Evolutionary conservation across 495 filamentous ascomycete species (phyloP).

Genomic region (Wilcoxina mikolae): DNA sequence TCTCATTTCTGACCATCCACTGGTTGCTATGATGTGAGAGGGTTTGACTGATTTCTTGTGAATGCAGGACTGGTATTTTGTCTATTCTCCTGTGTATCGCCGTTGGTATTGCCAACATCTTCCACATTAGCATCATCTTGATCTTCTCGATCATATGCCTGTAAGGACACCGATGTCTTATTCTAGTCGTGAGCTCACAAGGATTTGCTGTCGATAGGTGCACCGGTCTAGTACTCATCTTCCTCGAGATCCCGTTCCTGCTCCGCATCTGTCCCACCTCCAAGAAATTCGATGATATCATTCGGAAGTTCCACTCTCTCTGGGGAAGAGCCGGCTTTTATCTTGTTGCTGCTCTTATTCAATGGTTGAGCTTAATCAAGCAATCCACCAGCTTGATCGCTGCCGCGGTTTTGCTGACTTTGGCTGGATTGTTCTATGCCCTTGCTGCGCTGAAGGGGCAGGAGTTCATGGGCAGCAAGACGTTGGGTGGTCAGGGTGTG

Average conservation of each 20-base stretch:
- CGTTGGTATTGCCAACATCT: constrained; percentile 81
- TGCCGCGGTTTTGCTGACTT: constrained; percentile 62
- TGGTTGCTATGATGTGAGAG: not conserved
- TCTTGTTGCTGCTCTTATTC: constrained; percentile 57
- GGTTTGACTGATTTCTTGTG: not conserved
- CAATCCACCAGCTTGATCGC: constrained; percentile 61
- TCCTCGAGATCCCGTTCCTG: constrained; percentile 91
- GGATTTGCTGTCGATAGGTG: constrained; percentile 36
- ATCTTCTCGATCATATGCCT: constrained; percentile 72
- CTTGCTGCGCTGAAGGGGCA: constrained; percentile 80
- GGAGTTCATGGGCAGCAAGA: constrained; percentile 93
- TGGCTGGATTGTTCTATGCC: constrained; percentile 68
- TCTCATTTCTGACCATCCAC: not conserved
- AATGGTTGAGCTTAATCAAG: constrained; percentile 60
- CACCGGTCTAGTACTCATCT: constrained; percentile 75
- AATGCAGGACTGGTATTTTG: constrained; percentile 72
- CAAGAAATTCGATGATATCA: constrained; percentile 68
- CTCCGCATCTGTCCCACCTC: constrained; percentile 97
- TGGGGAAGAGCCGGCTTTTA: constrained; percentile 96
- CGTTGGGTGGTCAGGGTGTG: constrained; percentile 80
- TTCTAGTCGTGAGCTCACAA: not conserved
- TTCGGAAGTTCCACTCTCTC: constrained; percentile 84
- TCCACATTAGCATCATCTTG: constrained; percentile 46
- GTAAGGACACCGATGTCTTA: constrained; percentile 39
- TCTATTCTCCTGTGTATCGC: constrained; percentile 93